Evolutionary conservation across 176 grass and related monocot genomes (phyloP).

Genomic region (Rhipidocladum racemiflorum): DNA sequence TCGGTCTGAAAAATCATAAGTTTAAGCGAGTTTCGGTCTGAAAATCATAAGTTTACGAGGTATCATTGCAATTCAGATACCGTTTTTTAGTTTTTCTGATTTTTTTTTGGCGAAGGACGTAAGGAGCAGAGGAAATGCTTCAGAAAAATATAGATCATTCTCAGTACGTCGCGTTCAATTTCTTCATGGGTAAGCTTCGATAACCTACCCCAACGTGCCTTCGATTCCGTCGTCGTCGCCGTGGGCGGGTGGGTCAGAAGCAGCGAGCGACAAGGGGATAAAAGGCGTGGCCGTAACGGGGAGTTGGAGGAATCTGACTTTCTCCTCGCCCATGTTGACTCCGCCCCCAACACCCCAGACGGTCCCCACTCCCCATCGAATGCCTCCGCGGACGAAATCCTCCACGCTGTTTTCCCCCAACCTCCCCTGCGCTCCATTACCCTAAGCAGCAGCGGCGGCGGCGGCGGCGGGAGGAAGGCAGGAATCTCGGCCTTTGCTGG

Average conservation of each 20-base stretch:
- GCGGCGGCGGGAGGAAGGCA: not conserved
- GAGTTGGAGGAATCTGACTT: not conserved
- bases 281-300: not conserved
- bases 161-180: no score
- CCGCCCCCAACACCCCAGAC: not conserved
- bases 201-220: not conserved
- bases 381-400: not conserved
- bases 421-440: not conserved
- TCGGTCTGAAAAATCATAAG: no score
- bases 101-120: no score
- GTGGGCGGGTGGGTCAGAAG: not conserved
- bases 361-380: not conserved
- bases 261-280: no score
- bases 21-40: no score
- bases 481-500: slow-evolving; percentile 5
- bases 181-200: not conserved
- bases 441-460: not conserved
- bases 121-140: no score
- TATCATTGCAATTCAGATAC: no score
- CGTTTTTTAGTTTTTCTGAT: no score
- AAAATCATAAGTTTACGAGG: no score
- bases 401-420: not conserved
- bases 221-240: not conserved
- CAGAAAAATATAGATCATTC: no score
- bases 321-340: slow-evolving; percentile 13